Conservation (phyloP, 306 rosid species). For the Cyamopsis tetragonoloba region DNA sequence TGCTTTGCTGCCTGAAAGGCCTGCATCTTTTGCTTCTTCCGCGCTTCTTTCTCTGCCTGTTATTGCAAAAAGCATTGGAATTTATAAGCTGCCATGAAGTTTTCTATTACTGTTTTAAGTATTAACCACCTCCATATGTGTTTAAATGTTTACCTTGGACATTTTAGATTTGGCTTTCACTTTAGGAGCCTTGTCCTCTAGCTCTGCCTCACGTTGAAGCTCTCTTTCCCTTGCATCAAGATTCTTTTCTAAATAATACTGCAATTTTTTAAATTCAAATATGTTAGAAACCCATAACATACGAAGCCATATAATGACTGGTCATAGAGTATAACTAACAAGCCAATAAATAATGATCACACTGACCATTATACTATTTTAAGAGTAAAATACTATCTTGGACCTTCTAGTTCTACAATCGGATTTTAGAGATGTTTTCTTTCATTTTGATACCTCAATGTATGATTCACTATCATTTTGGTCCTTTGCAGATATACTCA, state of each 20-base stretch:
- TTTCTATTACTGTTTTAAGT: not conserved
- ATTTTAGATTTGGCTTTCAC: conserved; percentile 95
- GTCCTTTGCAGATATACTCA: not conserved
- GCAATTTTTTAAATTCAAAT: conserved; percentile 27
- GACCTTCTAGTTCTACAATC: not conserved
- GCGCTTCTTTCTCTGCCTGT: conserved; percentile 93
- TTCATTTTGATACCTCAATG: not conserved
- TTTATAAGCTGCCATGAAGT: not conserved
- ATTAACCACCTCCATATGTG: not conserved
- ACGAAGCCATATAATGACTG: not conserved
- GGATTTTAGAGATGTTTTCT: not conserved
- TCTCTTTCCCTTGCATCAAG: conserved; percentile 79
- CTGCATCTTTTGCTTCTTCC: conserved; percentile 82
- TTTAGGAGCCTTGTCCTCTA: conserved; percentile 90
- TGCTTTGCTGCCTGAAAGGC: conserved; percentile 93
- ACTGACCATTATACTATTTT: too few species aligned
- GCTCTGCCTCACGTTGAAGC: conserved; percentile 88
- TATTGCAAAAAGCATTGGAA: conserved; percentile 1
- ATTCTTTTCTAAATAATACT: conserved; percentile 94
- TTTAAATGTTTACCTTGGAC: conserved; percentile 65
- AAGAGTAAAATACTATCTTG: not conserved
- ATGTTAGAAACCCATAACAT: conserved; percentile 24
- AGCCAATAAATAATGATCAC: too few species aligned
- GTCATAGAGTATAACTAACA: not conserved
- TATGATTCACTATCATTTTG: not conserved